These are phyloP conservation scores for Ophiostoma pallidulum DNA, from an alignment of 2,329 filamentous ascomycete species.

Conservation along the genomic window DNA sequence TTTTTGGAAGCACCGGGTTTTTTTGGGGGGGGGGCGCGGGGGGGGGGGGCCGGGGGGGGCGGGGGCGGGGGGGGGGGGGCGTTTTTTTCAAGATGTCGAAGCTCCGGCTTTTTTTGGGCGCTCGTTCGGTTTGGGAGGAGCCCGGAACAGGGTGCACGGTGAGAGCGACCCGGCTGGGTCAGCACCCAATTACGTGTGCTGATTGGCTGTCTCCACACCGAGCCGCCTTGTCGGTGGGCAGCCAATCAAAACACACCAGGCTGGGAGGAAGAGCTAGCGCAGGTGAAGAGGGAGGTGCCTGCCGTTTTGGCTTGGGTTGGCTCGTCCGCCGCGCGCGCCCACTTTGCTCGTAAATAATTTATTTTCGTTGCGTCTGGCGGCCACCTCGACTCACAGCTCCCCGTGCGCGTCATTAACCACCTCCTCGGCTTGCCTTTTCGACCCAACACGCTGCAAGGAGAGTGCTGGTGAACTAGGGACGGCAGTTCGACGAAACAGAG, in stretches of 20 bases:
- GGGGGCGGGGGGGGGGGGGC: too few species aligned
- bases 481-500: too few species aligned
- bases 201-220: conserved; percentile 17
- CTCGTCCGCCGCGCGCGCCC: background rate
- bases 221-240: background rate
- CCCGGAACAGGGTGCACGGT: conserved; percentile 4
- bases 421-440: background rate
- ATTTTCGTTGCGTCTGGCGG: background rate
- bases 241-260: conserved; percentile 15
- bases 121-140: conserved; percentile 1
- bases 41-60: too few species aligned
- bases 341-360: background rate
- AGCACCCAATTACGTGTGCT: conserved; percentile 16
- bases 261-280: conserved; percentile 13
- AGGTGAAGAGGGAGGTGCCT: too few species aligned
- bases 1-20: too few species aligned
- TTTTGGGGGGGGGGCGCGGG: too few species aligned
- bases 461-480: too few species aligned
- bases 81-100: conserved; percentile 18
- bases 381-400: too few species aligned
- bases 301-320: background rate
- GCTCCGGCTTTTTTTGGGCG: conserved; percentile 15
- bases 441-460: too few species aligned
- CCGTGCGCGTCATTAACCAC: background rate
- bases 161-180: conserved; percentile 13